Evolutionary conservation across 768 basidiomycete genomes (phyloP).

Genomic region (Harrya chromipes): DNA sequence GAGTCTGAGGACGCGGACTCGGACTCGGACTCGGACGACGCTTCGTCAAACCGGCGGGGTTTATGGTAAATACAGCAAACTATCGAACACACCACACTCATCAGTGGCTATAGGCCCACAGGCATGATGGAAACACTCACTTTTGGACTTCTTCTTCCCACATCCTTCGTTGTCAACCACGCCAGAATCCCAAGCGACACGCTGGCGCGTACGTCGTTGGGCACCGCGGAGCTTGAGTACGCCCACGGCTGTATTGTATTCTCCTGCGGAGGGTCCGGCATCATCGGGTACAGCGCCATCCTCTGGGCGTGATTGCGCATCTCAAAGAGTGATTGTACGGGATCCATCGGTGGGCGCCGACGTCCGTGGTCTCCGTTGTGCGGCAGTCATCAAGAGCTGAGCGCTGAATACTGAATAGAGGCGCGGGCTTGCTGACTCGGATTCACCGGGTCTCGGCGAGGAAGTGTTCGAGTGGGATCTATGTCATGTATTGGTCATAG

Average conservation of each 20-base stretch:
- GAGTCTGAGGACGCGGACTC: conserved; percentile 46
- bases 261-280: conserved; percentile 15
- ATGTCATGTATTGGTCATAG: conserved; percentile 7
- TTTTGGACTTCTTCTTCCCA: conserved; percentile 91
- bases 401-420: too few relatives aligned
- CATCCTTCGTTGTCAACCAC: conserved; percentile 90
- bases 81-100: conserved; percentile 28
- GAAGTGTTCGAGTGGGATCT: too few relatives aligned
- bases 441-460: too few relatives aligned
- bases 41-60: conserved; percentile 76
- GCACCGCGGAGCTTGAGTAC: conserved; percentile 60
- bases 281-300: conserved; percentile 12
- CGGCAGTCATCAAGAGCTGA: conserved; percentile 6
- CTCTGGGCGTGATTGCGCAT: conserved; percentile 33
- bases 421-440: too few relatives aligned
- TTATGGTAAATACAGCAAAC: conserved; percentile 97
- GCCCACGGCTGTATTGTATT: conserved; percentile 35
- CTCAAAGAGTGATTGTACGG: conserved; percentile 48
- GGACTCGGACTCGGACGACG: conserved; percentile 63
- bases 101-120: background rate
- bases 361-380: conserved; percentile 33
- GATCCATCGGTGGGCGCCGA: conserved; percentile 50
- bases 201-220: conserved; percentile 41
- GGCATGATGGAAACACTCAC: conserved; percentile 43
- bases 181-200: conserved; percentile 81